phyloP scores from a whole-genome alignment of 768 basidiomycete species.

The Xerocomus brunneocitrinus region DNA sequence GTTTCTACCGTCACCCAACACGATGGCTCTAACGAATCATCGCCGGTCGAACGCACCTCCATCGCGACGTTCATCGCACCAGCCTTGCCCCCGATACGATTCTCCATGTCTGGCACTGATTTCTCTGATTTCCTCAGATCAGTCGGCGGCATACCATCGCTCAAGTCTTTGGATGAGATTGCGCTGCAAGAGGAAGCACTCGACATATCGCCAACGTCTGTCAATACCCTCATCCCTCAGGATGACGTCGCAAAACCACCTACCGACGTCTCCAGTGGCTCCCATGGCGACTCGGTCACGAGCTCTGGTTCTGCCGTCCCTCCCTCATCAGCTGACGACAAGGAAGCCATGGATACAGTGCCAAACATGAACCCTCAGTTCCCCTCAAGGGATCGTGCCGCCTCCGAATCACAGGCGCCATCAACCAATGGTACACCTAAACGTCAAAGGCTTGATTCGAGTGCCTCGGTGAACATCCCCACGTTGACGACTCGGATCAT shows the following conservation, averaged over 20 bases:
- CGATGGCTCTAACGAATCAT: constrained; percentile 51
- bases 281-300: constrained; percentile 1
- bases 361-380: constrained; percentile 12
- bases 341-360: constrained; percentile 12
- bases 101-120: constrained; percentile 79
- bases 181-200: constrained; percentile 38
- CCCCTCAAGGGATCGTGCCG: constrained; percentile 21
- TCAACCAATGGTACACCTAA: constrained; percentile 4
- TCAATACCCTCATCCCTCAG: constrained; percentile 12
- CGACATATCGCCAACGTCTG: constrained; percentile 19
- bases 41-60: constrained; percentile 62
- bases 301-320: background rate
- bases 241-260: constrained; percentile 1
- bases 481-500: constrained; percentile 38
- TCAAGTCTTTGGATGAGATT: constrained; percentile 45
- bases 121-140: constrained; percentile 71
- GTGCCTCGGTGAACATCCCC: constrained; percentile 17
- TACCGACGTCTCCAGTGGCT: background rate
- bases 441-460: constrained; percentile 26
- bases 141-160: constrained; percentile 46
- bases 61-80: constrained; percentile 81
- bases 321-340: background rate
- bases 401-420: constrained; percentile 31
- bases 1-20: constrained; percentile 21
- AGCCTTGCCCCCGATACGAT: constrained; percentile 84